Percentiles rank a stretch among this genome's conserved stretches.
Evolutionary conservation across 139 green algal species (phyloP).

Genomic region (Coelastrella sp.): DNA sequence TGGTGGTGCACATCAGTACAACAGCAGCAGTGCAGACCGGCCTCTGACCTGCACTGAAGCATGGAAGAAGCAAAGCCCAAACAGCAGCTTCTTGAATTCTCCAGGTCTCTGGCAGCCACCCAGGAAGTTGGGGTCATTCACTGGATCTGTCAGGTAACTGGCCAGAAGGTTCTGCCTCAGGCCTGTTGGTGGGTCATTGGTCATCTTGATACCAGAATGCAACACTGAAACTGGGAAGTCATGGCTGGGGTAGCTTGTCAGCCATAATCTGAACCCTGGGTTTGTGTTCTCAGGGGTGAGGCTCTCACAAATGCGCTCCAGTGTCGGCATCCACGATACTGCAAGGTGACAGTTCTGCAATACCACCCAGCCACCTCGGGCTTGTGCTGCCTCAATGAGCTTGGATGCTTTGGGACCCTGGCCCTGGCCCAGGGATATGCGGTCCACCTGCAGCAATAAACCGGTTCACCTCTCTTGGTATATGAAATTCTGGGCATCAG

Average conservation of each 20-base stretch:
- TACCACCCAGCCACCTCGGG: conserved; percentile 79
- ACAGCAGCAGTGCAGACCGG: neutral
- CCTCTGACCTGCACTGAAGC: conserved; percentile 33
- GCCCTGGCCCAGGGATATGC: conserved; percentile 79
- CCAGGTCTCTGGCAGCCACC: conserved; percentile 65
- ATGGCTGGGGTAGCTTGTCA: conserved; percentile 75
- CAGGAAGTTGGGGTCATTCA: conserved; percentile 77
- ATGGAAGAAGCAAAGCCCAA: conserved; percentile 85
- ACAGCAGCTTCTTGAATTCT: conserved; percentile 81
- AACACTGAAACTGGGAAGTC: conserved; percentile 79
- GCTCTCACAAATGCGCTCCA: conserved; percentile 83
- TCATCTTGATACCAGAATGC: conserved; percentile 87
- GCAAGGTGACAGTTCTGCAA: conserved; percentile 88
- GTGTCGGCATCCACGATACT: conserved; percentile 72
- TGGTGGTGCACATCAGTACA: neutral
- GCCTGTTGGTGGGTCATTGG: conserved; percentile 80
- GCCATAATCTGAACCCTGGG: conserved; percentile 73
- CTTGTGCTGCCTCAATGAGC: conserved; percentile 69
- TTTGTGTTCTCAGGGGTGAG: conserved; percentile 71
- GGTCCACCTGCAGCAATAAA: conserved; percentile 40
- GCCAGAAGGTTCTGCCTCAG: conserved; percentile 69
- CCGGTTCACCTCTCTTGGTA: neutral
- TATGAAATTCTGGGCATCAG: too few species aligned
- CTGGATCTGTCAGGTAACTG: conserved; percentile 80
- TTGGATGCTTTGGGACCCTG: conserved; percentile 84